Percentiles rank a stretch among this genome's conserved stretches.
These are phyloP conservation scores for Blastobotrys robertii DNA, from an alignment of 805 yeast species.

Conservation along the genomic window DNA sequence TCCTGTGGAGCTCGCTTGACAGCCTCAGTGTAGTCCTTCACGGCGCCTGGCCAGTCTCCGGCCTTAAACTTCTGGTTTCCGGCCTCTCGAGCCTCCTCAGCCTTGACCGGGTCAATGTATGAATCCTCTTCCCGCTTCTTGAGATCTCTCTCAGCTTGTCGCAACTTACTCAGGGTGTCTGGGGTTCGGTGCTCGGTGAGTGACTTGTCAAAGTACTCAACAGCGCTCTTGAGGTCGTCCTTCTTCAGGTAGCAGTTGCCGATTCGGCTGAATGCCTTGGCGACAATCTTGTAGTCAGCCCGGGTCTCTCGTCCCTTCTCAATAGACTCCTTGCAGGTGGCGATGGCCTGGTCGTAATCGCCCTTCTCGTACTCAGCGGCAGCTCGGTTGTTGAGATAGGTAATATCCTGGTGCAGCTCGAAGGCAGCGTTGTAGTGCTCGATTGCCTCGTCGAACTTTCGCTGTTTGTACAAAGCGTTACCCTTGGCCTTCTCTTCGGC, in stretches of 20 bases:
- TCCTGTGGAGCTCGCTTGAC: slow-evolving; percentile 94
- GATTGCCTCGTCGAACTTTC: slow-evolving; percentile 89
- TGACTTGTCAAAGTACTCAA: slow-evolving; percentile 74
- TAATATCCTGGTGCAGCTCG: slow-evolving; percentile 71
- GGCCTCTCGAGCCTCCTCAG: slow-evolving; percentile 87
- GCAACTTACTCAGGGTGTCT: slow-evolving; percentile 77
- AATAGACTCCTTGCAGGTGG: slow-evolving; percentile 71
- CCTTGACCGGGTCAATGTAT: slow-evolving; percentile 82
- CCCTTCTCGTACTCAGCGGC: slow-evolving; percentile 98
- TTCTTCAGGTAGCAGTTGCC: slow-evolving; percentile 75
- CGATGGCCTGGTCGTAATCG: slow-evolving; percentile 75
- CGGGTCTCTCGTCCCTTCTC: slow-evolving; percentile 83
- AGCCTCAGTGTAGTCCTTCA: slow-evolving; percentile 91
- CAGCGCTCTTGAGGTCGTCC: slow-evolving; percentile 64
- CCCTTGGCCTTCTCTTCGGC: slow-evolving; percentile 69
- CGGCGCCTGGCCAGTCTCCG: slow-evolving; percentile 96
- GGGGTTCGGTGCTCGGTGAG: slow-evolving; percentile 97
- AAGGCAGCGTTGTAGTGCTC: slow-evolving; percentile 78
- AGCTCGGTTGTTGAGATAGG: slow-evolving; percentile 90
- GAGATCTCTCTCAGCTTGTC: slow-evolving; percentile 77
- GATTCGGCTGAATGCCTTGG: slow-evolving; percentile 87
- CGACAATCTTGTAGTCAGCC: slow-evolving; percentile 85
- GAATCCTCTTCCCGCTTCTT: slow-evolving; percentile 68
- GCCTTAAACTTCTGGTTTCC: slow-evolving; percentile 86
- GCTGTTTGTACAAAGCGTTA: slow-evolving; percentile 74